phyloP scores from a whole-genome alignment of 2,329 filamentous ascomycete species.

The Colletotrichum sp. region DNA sequence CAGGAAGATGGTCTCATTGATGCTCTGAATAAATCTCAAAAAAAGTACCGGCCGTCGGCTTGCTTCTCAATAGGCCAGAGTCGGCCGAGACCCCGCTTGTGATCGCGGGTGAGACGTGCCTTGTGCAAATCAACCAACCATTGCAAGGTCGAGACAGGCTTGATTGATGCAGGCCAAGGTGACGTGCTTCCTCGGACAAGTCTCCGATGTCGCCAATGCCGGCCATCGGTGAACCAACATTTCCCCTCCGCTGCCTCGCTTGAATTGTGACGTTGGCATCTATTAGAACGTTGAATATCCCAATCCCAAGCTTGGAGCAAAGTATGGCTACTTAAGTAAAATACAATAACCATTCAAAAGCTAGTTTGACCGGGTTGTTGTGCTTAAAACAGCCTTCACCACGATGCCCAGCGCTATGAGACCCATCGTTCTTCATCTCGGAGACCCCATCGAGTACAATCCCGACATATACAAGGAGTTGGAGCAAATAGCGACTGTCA shows the following conservation, averaged over 20 bases:
- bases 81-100: neutral
- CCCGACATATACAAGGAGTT: slow-evolving; percentile 33
- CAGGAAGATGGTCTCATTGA: neutral
- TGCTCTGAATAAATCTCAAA: neutral
- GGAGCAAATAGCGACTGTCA: slow-evolving; percentile 31
- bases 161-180: neutral
- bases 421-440: slow-evolving; percentile 35
- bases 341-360: rapidly evolving
- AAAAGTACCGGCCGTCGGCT: neutral
- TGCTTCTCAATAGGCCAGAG: neutral
- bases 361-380: neutral
- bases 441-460: slow-evolving; percentile 35
- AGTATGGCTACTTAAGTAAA: neutral
- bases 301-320: neutral
- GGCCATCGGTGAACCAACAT: neutral
- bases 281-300: neutral
- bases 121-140: neutral
- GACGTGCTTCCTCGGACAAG: neutral
- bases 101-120: neutral
- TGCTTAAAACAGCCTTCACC: neutral
- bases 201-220: neutral
- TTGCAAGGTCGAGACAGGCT: neutral
- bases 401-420: slow-evolving; percentile 5
- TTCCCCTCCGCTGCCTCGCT: neutral
- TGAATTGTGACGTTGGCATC: neutral